Evolutionary conservation across 495 filamentous ascomycete genomes (phyloP).

Genomic region (Aspergillus kassunensis): DNA sequence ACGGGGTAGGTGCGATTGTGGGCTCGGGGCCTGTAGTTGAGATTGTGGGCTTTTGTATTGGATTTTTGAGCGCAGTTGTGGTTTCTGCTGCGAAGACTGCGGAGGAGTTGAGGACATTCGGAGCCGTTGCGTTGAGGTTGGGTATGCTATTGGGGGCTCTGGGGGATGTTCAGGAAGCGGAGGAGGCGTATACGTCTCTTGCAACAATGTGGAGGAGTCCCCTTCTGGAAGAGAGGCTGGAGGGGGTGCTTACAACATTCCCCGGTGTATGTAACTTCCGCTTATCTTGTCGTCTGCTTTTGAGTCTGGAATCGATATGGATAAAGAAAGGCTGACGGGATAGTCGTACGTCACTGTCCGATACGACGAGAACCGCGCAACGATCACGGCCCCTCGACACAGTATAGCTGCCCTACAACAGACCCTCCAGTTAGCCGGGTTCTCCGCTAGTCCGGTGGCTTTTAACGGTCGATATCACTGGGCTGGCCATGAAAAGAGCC

Average conservation of each 20-base stretch:
- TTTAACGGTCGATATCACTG: slow-evolving; percentile 24
- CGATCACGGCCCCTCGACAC: slow-evolving; percentile 18
- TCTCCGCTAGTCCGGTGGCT: slow-evolving; percentile 21
- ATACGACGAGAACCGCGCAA: slow-evolving; percentile 19
- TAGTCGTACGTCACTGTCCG: slow-evolving; percentile 21
- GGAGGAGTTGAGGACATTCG: slow-evolving; percentile 30
- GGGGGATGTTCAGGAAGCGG: slow-evolving; percentile 41
- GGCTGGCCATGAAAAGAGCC: slow-evolving; percentile 6
- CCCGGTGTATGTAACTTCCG: slow-evolving; percentile 13
- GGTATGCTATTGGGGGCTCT: slow-evolving; percentile 32
- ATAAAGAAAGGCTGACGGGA: not conserved
- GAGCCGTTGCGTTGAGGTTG: slow-evolving; percentile 36
- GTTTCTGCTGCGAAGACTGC: slow-evolving; percentile 24
- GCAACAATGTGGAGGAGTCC: slow-evolving; percentile 18
- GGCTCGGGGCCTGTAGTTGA: slow-evolving; percentile 18
- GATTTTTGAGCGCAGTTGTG: slow-evolving; percentile 37
- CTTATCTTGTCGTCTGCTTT: slow-evolving; percentile 17
- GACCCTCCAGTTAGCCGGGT: slow-evolving; percentile 32
- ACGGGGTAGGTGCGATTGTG: not conserved
- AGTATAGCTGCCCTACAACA: slow-evolving; percentile 9
- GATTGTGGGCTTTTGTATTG: slow-evolving; percentile 44
- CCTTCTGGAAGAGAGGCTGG: not conserved
- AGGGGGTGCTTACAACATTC: slow-evolving; percentile 2
- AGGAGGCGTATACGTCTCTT: slow-evolving; percentile 17
- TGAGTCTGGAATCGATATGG: slow-evolving; percentile 22